These are phyloP conservation scores for Panicum hallii DNA, from an alignment of 202 grass and related monocot species.

Conservation along the genomic window DNA sequence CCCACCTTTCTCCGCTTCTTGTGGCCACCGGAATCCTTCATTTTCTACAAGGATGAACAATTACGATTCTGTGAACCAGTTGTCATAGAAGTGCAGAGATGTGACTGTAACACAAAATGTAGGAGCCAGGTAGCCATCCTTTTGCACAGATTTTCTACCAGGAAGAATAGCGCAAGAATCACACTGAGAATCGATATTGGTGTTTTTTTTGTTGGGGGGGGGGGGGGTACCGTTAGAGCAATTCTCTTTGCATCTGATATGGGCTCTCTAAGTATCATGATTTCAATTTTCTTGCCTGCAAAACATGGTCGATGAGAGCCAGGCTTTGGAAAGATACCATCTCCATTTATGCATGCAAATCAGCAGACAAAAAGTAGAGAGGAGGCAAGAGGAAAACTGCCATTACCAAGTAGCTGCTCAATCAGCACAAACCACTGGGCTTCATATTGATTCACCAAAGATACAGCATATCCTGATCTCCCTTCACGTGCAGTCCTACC, in stretches of 20 bases:
- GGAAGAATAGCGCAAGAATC: background rate
- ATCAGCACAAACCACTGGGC: slow-evolving; percentile 72
- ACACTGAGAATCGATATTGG: slow-evolving; percentile 4
- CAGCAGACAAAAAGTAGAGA: background rate
- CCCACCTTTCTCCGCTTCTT: slow-evolving; percentile 60
- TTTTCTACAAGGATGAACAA: slow-evolving; percentile 45
- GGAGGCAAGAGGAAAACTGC: background rate
- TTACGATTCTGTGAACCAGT: background rate
- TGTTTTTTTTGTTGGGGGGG: too few species aligned
- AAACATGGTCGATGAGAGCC: slow-evolving; percentile 2
- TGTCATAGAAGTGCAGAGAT: background rate
- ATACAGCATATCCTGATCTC: slow-evolving; percentile 77
- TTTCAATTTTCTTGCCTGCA: slow-evolving; percentile 71
- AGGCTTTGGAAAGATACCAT: background rate
- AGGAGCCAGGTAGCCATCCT: background rate
- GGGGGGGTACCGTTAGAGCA: slow-evolving; percentile 56
- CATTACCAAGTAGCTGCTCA: slow-evolving; percentile 73
- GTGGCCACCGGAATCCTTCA: slow-evolving; percentile 63
- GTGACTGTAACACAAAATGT: background rate
- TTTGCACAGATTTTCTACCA: background rate
- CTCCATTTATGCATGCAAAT: background rate
- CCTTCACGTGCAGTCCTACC: slow-evolving; percentile 94
- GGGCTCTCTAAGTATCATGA: slow-evolving; percentile 68
- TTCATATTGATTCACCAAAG: slow-evolving; percentile 91
- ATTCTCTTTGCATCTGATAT: slow-evolving; percentile 84